Evolutionary conservation across 1,284 basidiomycete genomes (phyloP).

Genomic region (Irpex sp.): DNA sequence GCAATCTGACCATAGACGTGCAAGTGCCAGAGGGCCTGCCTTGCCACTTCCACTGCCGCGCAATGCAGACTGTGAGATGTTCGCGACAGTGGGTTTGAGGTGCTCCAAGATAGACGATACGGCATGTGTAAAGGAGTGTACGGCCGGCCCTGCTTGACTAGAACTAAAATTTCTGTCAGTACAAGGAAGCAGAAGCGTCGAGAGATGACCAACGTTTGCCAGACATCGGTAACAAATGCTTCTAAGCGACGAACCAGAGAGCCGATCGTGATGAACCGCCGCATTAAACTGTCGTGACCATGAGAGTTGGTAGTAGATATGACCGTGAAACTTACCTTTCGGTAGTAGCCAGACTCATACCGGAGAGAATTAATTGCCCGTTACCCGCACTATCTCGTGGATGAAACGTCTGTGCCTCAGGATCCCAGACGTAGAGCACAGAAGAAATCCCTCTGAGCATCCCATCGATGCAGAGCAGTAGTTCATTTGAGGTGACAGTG

Average conservation of each 20-base stretch:
- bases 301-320: background rate
- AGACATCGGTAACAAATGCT: conserved; percentile 30
- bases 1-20: conserved; percentile 51
- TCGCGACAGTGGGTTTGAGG: conserved; percentile 9
- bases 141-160: conserved; percentile 42
- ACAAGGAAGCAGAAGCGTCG: background rate
- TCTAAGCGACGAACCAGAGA: conserved; percentile 64
- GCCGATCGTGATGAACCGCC: conserved; percentile 61
- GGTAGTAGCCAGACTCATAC: conserved; percentile 44
- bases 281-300: conserved; percentile 42
- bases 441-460: conserved; percentile 66
- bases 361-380: background rate
- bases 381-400: conserved; percentile 28
- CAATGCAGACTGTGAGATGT: background rate
- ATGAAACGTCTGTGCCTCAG: conserved; percentile 44
- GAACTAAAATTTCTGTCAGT: conserved; percentile 26
- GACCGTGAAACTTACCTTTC: conserved; percentile 39
- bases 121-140: conserved; percentile 64
- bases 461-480: conserved; percentile 49
- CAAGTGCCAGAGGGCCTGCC: conserved; percentile 26
- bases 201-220: background rate
- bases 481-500: conserved; percentile 41
- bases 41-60: conserved; percentile 7
- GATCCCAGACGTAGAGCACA: conserved; percentile 58
- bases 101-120: conserved; percentile 52